Base-by-base conservation (phyloP, 2,329 filamentous ascomycete genomes). In the Fusarium humuli region DNA sequence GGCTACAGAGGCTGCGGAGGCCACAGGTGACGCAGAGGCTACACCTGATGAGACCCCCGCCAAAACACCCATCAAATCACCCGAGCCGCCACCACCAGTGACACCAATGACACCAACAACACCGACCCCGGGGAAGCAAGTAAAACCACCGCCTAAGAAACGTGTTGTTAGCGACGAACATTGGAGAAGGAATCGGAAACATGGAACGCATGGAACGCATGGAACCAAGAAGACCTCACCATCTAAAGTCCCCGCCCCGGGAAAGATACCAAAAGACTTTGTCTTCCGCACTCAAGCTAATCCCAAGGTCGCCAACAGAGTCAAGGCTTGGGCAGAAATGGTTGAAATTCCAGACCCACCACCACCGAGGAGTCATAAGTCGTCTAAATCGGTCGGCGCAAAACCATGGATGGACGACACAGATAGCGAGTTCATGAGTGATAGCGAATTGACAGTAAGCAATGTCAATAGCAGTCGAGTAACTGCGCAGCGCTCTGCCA, bases 141-240 rank as follows among this genome's bases (percentile, higher is more conserved):
- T 73, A 81, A 77, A 89, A 55, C 79, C 84, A 52, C 88, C 93
- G 47, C 95, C 95, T 18, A 94, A 93, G 81, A 98, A 97, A 85
- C 89, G 94, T 69, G 93, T 98, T 57, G 89, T 98, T 66, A 98
- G 94, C 78, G 95, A 98, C 81, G 92, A 92, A 57, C 93, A 97
- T 81, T 98, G 95, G 92, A 89, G 89, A 81, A 90, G 89, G 64
- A 87, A 86, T 66, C 85, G 84, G 63, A 86, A 84, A 65, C 85
- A 79, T 60, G 80, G 85, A 11, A 78, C 83, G 1, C 34, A 86
- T 65, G 85, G 84, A 62, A 86, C 84, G 64, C 85, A 79, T 60
- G 80, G 85, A 11, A 78, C 83, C 2, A 83, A 80, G 63, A 82
- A 79, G 65, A 77, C 78, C 14, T 79, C 82, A 4, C 81, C 82